Conservation (phyloP, 2,329 filamentous ascomycete species). For the Purpureocillium takamizusanense region DNA sequence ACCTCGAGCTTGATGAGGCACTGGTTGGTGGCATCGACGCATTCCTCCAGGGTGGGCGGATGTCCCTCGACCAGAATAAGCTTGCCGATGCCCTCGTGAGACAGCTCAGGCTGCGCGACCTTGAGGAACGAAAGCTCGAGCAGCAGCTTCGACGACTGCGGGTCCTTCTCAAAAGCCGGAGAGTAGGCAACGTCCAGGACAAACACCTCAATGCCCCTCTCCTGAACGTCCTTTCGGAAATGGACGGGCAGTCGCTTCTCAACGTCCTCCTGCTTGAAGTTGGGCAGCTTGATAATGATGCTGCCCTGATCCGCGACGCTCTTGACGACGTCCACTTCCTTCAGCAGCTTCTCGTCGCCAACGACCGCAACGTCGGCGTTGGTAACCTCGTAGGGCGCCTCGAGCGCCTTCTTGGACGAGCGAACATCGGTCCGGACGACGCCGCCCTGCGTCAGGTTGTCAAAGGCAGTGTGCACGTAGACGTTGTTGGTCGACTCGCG, state of each 20-base stretch:
- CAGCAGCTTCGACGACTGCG: conserved; percentile 56
- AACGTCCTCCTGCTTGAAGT: conserved; percentile 77
- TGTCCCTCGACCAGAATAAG: conserved; percentile 51
- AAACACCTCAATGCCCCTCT: conserved; percentile 63
- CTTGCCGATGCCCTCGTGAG: conserved; percentile 55
- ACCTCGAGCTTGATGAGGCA: conserved; percentile 66
- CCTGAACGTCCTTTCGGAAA: conserved; percentile 62
- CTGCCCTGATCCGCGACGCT: conserved; percentile 62
- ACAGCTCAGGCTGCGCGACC: conserved; percentile 58
- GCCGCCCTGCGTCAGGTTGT: conserved; percentile 65
- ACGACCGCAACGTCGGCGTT: conserved; percentile 73
- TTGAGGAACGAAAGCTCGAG: conserved; percentile 78
- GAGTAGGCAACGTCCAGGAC: conserved; percentile 65
- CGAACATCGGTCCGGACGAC: conserved; percentile 77
- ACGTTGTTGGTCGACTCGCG: conserved; percentile 60
- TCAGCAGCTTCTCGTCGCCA: conserved; percentile 70
- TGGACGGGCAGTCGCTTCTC: conserved; percentile 73
- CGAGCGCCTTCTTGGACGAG: conserved; percentile 71
- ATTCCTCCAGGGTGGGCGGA: conserved; percentile 39
- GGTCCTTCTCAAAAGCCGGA: conserved; percentile 57
- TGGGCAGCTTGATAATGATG: conserved; percentile 66
- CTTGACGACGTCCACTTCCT: conserved; percentile 65
- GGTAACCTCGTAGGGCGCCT: conserved; percentile 73
- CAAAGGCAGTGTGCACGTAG: conserved; percentile 52
- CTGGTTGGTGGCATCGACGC: conserved; percentile 58